Percentiles rank a stretch among this genome's conserved stretches.
Conservation (phyloP, 1,284 basidiomycete genomes). For the Marasmius oreades region DNA sequence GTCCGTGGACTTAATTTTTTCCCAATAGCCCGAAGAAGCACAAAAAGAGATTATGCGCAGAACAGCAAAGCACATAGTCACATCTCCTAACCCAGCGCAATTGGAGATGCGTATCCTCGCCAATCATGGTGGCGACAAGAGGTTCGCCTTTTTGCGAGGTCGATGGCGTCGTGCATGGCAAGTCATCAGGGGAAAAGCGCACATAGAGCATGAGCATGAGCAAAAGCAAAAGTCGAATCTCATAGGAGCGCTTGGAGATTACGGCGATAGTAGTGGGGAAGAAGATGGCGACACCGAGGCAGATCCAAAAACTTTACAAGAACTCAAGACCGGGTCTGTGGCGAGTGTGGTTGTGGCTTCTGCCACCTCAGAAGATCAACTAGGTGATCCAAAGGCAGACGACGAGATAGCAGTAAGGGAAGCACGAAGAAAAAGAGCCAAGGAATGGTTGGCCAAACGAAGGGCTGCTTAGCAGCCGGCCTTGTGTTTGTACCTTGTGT, state of each 20-base stretch:
- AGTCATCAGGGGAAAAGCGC: constrained; percentile 40
- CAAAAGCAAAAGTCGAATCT: constrained; percentile 29
- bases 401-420: constrained; percentile 37
- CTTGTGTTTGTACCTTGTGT: background rate
- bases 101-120: constrained; percentile 87
- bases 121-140: constrained; percentile 68
- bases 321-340: background rate
- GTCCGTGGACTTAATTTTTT: background rate
- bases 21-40: constrained; percentile 57
- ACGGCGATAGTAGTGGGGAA: constrained; percentile 53
- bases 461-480: background rate
- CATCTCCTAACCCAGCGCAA: constrained; percentile 71
- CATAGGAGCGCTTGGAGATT: constrained; percentile 52
- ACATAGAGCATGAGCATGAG: constrained; percentile 29
- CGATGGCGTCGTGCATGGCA: constrained; percentile 68
- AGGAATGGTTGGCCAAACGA: constrained; percentile 52
- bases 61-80: constrained; percentile 64
- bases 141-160: constrained; percentile 78
- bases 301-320: background rate
- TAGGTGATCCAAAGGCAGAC: constrained; percentile 4
- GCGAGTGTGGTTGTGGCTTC: background rate
- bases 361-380: background rate
- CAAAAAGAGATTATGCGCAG: constrained; percentile 70
- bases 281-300: constrained; percentile 19
- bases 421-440: constrained; percentile 48